Conservation (phyloP, 2,329 filamentous ascomycete genomes). For the Penicillium sp. region DNA sequence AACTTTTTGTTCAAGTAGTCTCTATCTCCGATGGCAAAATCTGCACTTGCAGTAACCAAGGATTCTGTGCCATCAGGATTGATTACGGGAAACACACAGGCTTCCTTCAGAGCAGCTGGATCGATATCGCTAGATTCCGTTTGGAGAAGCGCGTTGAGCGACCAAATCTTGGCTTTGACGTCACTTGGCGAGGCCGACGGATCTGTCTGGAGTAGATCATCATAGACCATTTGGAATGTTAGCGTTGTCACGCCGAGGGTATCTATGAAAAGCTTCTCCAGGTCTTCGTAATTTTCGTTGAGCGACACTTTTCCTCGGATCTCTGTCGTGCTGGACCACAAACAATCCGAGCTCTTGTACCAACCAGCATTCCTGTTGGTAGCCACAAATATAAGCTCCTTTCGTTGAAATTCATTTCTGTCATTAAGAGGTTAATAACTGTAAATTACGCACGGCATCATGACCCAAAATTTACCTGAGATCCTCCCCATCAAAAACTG, state of each 20-base stretch:
- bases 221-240: slow-evolving; percentile 9
- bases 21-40: slow-evolving; percentile 5
- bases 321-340: slow-evolving; percentile 10
- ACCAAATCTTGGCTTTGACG: slow-evolving; percentile 9
- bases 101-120: neutral
- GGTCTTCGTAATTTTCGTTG: slow-evolving; percentile 6
- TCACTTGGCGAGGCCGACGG: slow-evolving; percentile 1
- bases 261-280: slow-evolving; percentile 8
- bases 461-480: neutral
- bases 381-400: slow-evolving; percentile 5
- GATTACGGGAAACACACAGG: slow-evolving; percentile 4
- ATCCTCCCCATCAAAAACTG: neutral
- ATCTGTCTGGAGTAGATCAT: slow-evolving; percentile 3
- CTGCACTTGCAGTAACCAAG: neutral
- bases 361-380: slow-evolving; percentile 2
- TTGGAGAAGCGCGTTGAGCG: slow-evolving; percentile 5
- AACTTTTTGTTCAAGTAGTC: slow-evolving; percentile 4
- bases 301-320: slow-evolving; percentile 7
- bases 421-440: neutral
- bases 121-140: neutral
- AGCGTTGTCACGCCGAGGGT: slow-evolving; percentile 7
- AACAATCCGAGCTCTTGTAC: slow-evolving; percentile 9
- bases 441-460: neutral
- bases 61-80: slow-evolving; percentile 3
- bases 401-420: slow-evolving; percentile 1